These are phyloP conservation scores for Ogataea henricii DNA, from an alignment of 805 yeast species.

Conservation along the genomic window DNA sequence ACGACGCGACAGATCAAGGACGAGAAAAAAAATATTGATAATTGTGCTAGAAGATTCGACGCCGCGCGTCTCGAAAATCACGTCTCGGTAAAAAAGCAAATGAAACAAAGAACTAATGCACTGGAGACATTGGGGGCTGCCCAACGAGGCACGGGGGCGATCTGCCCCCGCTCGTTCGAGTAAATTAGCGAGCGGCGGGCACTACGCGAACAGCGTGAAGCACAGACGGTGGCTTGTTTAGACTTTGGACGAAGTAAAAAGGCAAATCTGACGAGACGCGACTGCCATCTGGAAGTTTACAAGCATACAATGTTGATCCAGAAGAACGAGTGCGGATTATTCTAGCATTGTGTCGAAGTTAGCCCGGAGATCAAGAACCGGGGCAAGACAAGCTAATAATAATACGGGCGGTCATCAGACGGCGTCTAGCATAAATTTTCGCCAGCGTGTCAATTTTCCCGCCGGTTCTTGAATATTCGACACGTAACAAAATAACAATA, in stretches of 20 bases:
- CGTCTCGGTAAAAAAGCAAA: constrained; percentile 3
- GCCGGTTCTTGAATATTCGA: constrained; percentile 20
- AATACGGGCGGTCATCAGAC: not conserved
- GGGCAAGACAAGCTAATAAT: no score
- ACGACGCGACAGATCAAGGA: not conserved
- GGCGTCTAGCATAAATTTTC: not conserved
- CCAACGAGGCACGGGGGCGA: not conserved
- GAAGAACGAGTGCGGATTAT: no score
- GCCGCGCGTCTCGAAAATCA: not conserved
- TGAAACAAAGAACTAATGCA: constrained; percentile 2
- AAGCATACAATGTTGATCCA: no score
- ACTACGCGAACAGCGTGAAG: not conserved
- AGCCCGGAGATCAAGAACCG: no score
- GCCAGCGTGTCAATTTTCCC: constrained; percentile 24
- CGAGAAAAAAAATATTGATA: no score
- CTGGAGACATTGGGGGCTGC: not conserved
- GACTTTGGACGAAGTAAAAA: not conserved
- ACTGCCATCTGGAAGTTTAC: no score
- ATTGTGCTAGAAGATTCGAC: constrained; percentile 8
- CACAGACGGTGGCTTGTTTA: not conserved
- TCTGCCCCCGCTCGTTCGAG: not conserved
- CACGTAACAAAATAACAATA: constrained; percentile 17
- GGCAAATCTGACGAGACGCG: not conserved
- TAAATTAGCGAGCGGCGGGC: constrained; percentile 1
- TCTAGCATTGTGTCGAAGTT: not conserved